A percentile compares a stretch with the other conserved stretches of the same genome.
Evolutionary conservation across 1,284 basidiomycete genomes (phyloP).

Genomic region (Porodaedalea pini): DNA sequence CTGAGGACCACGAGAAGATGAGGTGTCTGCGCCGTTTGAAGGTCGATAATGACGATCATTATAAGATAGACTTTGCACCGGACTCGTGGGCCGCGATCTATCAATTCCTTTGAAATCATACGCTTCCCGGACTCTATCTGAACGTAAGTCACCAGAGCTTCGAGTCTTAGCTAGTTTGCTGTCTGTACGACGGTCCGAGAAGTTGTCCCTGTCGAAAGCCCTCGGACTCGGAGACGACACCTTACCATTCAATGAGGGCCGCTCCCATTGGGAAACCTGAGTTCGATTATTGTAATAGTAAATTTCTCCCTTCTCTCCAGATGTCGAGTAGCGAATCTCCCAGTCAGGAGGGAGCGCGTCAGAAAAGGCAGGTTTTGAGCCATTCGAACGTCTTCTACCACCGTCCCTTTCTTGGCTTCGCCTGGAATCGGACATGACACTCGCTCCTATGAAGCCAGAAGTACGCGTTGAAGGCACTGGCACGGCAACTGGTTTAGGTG

Average conservation of each 20-base stretch:
- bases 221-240: conserved; percentile 1
- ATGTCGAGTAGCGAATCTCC: conserved; percentile 40
- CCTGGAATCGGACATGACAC: conserved; percentile 49
- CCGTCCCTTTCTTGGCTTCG: conserved; percentile 24
- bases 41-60: conserved; percentile 19
- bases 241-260: conserved; percentile 33
- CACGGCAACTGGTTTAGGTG: conserved; percentile 63
- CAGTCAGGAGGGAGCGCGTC: conserved; percentile 54
- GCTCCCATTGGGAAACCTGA: conserved; percentile 56
- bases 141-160: conserved; percentile 8
- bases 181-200: not conserved
- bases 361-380: conserved; percentile 18
- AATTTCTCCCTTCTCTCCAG: conserved; percentile 42
- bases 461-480: conserved; percentile 40
- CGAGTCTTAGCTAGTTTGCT: not conserved
- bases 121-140: not conserved
- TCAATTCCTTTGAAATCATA: not conserved
- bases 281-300: conserved; percentile 65
- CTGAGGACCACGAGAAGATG: not conserved
- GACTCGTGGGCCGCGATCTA: not conserved
- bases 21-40: not conserved
- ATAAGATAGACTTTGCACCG: conserved; percentile 1
- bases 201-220: not conserved
- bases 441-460: conserved; percentile 45
- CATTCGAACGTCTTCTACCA: conserved; percentile 24